A percentile compares a stretch with the other conserved stretches of the same genome.
Evolutionary conservation across 2,329 filamentous ascomycete species (phyloP).

Genomic region (Epichloe sylvatica): DNA sequence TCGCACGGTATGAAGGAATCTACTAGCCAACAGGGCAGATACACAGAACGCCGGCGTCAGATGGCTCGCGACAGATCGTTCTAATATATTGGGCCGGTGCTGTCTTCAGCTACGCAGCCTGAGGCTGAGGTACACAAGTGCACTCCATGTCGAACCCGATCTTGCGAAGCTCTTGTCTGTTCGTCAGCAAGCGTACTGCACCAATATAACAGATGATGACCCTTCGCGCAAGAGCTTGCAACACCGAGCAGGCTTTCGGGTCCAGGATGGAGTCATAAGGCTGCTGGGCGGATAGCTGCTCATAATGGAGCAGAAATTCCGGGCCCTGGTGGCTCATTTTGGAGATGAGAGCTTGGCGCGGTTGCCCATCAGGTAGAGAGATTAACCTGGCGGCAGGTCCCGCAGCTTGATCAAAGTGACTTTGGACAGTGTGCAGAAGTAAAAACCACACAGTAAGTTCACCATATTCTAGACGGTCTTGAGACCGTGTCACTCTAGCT

Average conservation of each 20-base stretch:
- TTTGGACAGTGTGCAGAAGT: background rate
- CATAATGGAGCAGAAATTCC: background rate
- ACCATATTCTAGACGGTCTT: accelerated
- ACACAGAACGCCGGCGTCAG: no score
- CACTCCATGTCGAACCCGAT: no score
- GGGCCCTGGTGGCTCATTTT: background rate
- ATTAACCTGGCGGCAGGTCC: conserved; percentile 3
- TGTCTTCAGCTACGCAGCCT: no score
- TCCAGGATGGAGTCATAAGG: background rate
- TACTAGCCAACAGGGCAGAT: no score
- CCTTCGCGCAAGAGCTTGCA: background rate
- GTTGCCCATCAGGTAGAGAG: background rate
- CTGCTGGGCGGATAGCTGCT: background rate
- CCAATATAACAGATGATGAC: no score
- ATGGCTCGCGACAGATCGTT: no score
- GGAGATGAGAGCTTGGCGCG: conserved; percentile 5
- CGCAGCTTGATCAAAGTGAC: conserved; percentile 1
- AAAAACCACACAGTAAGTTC: background rate
- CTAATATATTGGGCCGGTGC: no score
- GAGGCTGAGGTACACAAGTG: no score
- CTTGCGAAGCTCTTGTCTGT: no score
- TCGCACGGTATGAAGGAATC: no score
- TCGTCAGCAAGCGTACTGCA: no score
- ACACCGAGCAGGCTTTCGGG: background rate
- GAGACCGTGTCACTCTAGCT: background rate